Percentiles rank a stretch among this genome's conserved stretches.
These are phyloP conservation scores for Pichia ethanolica DNA, from an alignment of 805 yeast genomes.

Conservation along the genomic window DNA sequence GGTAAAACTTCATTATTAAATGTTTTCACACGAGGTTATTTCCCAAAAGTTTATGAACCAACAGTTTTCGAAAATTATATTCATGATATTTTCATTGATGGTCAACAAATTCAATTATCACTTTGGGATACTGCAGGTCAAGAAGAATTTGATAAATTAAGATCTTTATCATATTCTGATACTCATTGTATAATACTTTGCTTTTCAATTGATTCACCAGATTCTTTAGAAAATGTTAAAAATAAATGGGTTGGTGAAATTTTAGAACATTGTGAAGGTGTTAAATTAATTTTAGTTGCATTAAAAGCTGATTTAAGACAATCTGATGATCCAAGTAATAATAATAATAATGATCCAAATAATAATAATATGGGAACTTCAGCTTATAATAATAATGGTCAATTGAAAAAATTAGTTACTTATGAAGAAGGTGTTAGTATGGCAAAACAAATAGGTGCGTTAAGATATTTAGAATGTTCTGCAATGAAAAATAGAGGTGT, in stretches of 20 bases:
- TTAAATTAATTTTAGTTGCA: slow-evolving; percentile 87
- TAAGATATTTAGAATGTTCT: slow-evolving; percentile 91
- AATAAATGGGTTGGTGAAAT: slow-evolving; percentile 97
- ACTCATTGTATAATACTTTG: slow-evolving; percentile 97
- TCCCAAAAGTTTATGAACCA: slow-evolving; percentile 97
- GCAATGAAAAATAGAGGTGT: slow-evolving; percentile 96
- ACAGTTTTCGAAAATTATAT: slow-evolving; percentile 96
- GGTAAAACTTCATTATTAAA: slow-evolving; percentile 93
- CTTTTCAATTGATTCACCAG: slow-evolving; percentile 89
- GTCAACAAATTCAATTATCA: slow-evolving; percentile 84
- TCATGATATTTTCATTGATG: slow-evolving; percentile 93
- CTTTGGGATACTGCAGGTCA: slow-evolving; percentile 99
- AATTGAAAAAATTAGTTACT: slow-evolving; percentile 50
- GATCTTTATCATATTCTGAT: slow-evolving; percentile 88
- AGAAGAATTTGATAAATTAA: slow-evolving; percentile 91
- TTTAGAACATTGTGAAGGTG: slow-evolving; percentile 95
- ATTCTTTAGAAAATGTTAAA: slow-evolving; percentile 90
- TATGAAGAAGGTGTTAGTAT: slow-evolving; percentile 92
- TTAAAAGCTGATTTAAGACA: slow-evolving; percentile 87
- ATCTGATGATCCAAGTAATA: slow-evolving; percentile 36
- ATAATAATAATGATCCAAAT: slow-evolving; percentile 17
- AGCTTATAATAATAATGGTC: slow-evolving; percentile 23
- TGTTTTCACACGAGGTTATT: slow-evolving; percentile 94
- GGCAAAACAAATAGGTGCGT: slow-evolving; percentile 89
- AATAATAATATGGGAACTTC: slow-evolving; percentile 17